A percentile compares a stretch with the other conserved stretches of the same genome.
Evolutionary conservation across 768 basidiomycete species (phyloP).

Genomic region (Boletus subparvulus): DNA sequence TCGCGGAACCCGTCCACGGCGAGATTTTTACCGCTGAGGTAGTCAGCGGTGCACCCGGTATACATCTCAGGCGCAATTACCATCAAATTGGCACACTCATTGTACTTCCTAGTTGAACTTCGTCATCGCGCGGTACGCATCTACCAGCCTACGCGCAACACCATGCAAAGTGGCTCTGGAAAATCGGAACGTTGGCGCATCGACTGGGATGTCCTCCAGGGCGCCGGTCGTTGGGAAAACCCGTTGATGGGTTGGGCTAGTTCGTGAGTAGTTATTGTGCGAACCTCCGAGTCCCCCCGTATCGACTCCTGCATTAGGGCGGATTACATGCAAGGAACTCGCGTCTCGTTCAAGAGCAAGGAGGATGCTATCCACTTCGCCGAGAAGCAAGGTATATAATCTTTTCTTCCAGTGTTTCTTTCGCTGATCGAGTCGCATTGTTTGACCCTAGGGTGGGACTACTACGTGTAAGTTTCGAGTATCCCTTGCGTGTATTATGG

Average conservation of each 20-base stretch:
- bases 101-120: conserved; percentile 60
- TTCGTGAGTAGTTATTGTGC: conserved; percentile 59
- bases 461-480: conserved; percentile 69
- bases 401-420: background rate
- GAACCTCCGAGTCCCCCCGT: background rate
- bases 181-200: conserved; percentile 90
- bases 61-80: conserved; percentile 22
- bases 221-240: conserved; percentile 95
- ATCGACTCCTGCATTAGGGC: conserved; percentile 48
- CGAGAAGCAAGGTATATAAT: conserved; percentile 83
- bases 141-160: conserved; percentile 89
- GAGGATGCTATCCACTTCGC: conserved; percentile 94
- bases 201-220: conserved; percentile 90
- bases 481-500: background rate
- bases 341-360: conserved; percentile 77
- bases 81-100: background rate
- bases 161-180: conserved; percentile 90
- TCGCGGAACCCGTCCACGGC: conserved; percentile 45
- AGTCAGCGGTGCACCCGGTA: conserved; percentile 85
- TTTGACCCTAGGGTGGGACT: conserved; percentile 77
- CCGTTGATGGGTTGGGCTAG: conserved; percentile 96
- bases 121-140: conserved; percentile 87
- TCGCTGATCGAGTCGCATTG: background rate
- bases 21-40: conserved; percentile 78
- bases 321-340: conserved; percentile 94